A percentile compares a stretch with the other conserved stretches of the same genome.
These are phyloP conservation scores for Trametes cingulata DNA, from an alignment of 768 basidiomycete genomes.

Conservation along the genomic window DNA sequence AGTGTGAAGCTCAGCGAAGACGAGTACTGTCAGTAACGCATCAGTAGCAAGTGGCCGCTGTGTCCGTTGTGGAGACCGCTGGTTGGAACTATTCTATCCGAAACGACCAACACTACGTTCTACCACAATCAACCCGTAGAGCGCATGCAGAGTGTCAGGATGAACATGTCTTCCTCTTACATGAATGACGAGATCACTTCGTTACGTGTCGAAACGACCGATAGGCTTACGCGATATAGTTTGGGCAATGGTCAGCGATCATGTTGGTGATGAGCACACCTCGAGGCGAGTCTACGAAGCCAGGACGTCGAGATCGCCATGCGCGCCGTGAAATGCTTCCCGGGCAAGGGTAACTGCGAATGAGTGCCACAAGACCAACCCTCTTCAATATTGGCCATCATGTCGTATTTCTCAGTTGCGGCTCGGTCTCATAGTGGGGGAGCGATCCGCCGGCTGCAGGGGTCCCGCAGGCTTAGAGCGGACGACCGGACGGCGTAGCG, in stretches of 20 bases:
- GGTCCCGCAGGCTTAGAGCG: neutral
- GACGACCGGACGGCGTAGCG: neutral
- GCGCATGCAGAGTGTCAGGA: too few relatives aligned
- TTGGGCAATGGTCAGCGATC: too few relatives aligned
- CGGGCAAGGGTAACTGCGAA: neutral
- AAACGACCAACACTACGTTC: too few relatives aligned
- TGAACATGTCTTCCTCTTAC: too few relatives aligned
- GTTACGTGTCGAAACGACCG: too few relatives aligned
- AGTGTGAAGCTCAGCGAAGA: neutral
- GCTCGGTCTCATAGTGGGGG: neutral
- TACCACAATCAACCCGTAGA: too few relatives aligned
- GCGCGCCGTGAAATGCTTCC: neutral
- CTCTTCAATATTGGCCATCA: neutral
- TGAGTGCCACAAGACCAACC: neutral
- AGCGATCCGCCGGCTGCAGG: too few relatives aligned
- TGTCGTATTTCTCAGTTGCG: constrained; percentile 6
- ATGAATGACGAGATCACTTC: too few relatives aligned
- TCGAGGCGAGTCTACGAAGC: neutral
- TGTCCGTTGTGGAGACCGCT: too few relatives aligned
- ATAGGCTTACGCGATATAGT: too few relatives aligned
- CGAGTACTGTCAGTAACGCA: neutral
- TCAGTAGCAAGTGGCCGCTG: neutral
- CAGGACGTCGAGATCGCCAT: neutral
- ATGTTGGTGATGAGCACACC: neutral
- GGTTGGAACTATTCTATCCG: too few relatives aligned